phyloP scores from a whole-genome alignment of 345 rosid species.

The Citrus maxima region DNA sequence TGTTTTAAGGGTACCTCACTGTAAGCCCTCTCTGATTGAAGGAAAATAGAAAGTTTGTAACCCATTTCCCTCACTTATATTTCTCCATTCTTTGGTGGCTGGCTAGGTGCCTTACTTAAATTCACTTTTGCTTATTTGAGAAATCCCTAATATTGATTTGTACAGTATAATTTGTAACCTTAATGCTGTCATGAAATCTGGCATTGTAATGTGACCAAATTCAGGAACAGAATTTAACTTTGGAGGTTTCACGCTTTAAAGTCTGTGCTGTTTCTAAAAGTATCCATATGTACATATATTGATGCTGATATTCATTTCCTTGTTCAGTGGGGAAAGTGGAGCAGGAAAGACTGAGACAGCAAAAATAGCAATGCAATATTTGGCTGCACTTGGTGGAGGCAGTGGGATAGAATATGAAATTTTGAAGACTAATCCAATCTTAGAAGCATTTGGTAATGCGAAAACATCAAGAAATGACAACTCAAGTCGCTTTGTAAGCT shows the following conservation, averaged over 20 bases:
- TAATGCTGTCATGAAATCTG: neutral
- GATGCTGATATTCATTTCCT: conserved; percentile 26
- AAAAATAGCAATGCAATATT: conserved; percentile 98
- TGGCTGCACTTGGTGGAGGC: conserved; percentile 99
- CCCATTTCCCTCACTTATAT: neutral
- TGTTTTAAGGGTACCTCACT: neutral
- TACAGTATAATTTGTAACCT: neutral
- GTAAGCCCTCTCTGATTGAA: neutral
- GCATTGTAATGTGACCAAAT: neutral
- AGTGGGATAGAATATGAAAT: conserved; percentile 98
- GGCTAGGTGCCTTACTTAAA: neutral
- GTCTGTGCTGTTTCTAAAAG: conserved; percentile 14
- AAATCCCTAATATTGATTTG: no score
- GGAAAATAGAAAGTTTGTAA: neutral
- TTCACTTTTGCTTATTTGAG: neutral
- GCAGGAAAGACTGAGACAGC: conserved; percentile 99
- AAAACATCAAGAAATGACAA: conserved; percentile 95
- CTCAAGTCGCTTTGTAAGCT: conserved; percentile 98
- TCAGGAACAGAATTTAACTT: neutral
- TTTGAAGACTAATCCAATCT: conserved; percentile 89
- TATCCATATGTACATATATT: neutral
- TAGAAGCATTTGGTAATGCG: conserved; percentile 99
- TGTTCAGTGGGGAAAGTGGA: conserved; percentile 95
- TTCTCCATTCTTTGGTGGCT: neutral
- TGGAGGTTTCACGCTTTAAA: neutral